Percentiles rank a stretch among this genome's conserved stretches.
Evolutionary conservation across 495 filamentous ascomycete genomes (phyloP).

Genomic region (Bacidia gigantensis): DNA sequence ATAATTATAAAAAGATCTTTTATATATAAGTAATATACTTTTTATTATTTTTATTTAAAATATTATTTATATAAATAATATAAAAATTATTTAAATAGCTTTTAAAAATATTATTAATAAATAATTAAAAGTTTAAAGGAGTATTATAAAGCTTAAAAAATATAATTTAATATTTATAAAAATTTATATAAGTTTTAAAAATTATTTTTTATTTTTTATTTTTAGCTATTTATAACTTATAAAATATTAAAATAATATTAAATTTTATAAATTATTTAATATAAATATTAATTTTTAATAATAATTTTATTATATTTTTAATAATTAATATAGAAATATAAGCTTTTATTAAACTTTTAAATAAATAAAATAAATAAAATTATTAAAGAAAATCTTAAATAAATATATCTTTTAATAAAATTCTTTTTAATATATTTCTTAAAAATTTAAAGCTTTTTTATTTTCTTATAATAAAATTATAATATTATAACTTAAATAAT

Average conservation of each 20-base stretch:
- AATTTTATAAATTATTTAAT: conserved; percentile 1
- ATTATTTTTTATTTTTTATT: not conserved
- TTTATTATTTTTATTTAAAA: not conserved
- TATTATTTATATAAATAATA: conserved; percentile 2
- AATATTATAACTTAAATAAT: too few relatives aligned
- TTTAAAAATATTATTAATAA: not conserved
- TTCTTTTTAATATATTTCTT: not conserved
- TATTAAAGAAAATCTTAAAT: not conserved
- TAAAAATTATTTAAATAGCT: not conserved
- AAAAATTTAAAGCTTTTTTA: not conserved
- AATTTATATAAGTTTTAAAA: not conserved
- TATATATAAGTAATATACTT: not conserved
- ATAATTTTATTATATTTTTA: not conserved
- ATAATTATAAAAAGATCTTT: not conserved
- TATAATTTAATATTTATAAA: not conserved
- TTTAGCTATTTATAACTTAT: not conserved
- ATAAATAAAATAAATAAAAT: too few relatives aligned
- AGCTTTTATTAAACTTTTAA: not conserved
- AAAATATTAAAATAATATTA: conserved; percentile 3
- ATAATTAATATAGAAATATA: not conserved
- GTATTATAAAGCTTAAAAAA: not conserved
- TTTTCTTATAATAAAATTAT: not conserved
- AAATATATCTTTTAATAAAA: not conserved
- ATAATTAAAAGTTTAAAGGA: not conserved
- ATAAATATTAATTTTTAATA: not conserved